These are phyloP conservation scores for Septoria linicola DNA, from an alignment of 2,329 filamentous ascomycete species.

Conservation along the genomic window DNA sequence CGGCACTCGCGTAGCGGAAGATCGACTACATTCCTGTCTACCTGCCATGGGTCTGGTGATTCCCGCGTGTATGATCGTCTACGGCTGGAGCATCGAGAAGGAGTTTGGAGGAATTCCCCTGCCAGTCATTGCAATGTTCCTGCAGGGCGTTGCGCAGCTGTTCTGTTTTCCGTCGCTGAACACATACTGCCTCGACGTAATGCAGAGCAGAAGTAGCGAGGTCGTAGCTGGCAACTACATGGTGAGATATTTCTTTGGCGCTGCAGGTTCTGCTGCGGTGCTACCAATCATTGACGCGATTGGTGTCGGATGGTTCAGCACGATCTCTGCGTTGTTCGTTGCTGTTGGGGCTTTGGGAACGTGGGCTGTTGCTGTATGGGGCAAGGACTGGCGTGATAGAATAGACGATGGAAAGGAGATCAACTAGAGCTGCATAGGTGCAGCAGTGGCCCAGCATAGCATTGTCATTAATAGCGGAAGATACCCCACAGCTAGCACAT, in stretches of 20 bases:
- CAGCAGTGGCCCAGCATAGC: conserved; percentile 2
- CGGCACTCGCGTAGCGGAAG: conserved; percentile 64
- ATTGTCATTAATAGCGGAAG: background rate
- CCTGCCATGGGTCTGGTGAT: conserved; percentile 58
- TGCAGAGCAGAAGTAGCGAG: conserved; percentile 68
- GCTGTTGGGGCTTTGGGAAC: conserved; percentile 45
- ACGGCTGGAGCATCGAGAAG: conserved; percentile 64
- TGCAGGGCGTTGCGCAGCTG: conserved; percentile 71
- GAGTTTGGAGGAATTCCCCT: conserved; percentile 56
- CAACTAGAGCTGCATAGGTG: no score
- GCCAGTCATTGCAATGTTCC: conserved; percentile 70
- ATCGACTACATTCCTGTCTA: conserved; percentile 62
- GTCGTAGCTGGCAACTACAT: conserved; percentile 76
- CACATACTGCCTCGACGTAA: conserved; percentile 79
- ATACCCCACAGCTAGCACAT: no score
- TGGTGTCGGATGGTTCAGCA: conserved; percentile 79
- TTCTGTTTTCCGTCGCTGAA: conserved; percentile 75
- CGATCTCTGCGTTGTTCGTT: conserved; percentile 63
- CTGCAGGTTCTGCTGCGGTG: conserved; percentile 67
- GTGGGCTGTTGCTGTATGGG: conserved; percentile 44
- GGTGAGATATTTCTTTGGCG: conserved; percentile 72
- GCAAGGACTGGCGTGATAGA: conserved; percentile 27
- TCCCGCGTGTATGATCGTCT: conserved; percentile 64
- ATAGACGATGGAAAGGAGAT: conserved; percentile 23
- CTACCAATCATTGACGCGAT: conserved; percentile 72